Evolutionary conservation across 371 early-diverging fungal genomes (phyloP), one percentile per base, ranked within the genome.

Genomic region (Mucor indicus): DNA sequence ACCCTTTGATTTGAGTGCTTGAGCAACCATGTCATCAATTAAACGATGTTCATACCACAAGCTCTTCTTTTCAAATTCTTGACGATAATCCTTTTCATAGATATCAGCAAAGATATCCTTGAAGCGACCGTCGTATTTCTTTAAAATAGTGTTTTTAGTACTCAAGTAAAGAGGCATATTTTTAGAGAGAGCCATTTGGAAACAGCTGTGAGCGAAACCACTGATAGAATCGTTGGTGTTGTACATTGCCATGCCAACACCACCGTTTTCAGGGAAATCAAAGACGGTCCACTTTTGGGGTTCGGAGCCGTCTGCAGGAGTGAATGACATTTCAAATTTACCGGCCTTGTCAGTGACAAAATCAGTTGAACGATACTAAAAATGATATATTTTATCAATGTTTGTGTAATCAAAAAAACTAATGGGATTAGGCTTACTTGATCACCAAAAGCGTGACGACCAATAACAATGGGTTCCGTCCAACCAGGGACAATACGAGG

Each of bases 11-110:
- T 95, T 95, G 62, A 95, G 73, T 37, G 87, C 89, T 75, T 94
- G 93, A 16, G 95, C 95, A 57, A 95, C 95, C 93, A 95, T 95
- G 64, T 95, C 95, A 70, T 95, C 95, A 60, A 95, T 93, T 52
- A 95, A 77, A 38, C 90, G 87, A 69, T 95, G 95, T 69, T 94
- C 95, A 61, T 95, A 95, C 90, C 90, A 93, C 64, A 94, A 85
- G 44, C 81, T 81, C 13, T 55, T 55, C 25, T 63, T 72, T 41
- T 91, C 84, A 57, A 85, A 91, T 29, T 80, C 72, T 36, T 64
- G 51, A 55, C 77, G 69, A 75, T 81, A 85, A 13, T 81, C 68
- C 64, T 55, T 49, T 43, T 90, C 85, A 65, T 91, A 95, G 55
- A 95, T 83, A 44, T 83, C 84, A 39, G 84, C 67, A 75, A 95